Base-by-base conservation (phyloP, 2,329 filamentous ascomycete genomes). In the Penicillium sp. region DNA sequence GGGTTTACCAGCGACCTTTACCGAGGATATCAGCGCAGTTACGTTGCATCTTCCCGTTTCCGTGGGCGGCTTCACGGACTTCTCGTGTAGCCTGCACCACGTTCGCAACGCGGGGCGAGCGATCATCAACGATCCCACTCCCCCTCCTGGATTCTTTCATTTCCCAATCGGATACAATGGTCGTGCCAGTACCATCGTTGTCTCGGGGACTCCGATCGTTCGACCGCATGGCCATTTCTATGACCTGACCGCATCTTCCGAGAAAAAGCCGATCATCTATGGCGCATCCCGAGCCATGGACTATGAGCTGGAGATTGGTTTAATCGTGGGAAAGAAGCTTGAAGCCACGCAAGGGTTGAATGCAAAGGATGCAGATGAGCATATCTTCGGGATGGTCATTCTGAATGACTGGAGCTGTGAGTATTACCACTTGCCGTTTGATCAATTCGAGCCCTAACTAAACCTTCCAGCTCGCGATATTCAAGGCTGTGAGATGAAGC, bases 351-450 rank as follows among this genome's bases (percentile, higher is more conserved):
- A 75, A 38, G 63, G 66, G 0, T 53, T 81, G 0, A 58, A 64
- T 0, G 67, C 74, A 0, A 76, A 74, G 18, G 76, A 81, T 27
- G 80, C 82, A 0, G 75, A 81, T 6, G 75, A 81, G 2, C 80
- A 86, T 61, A 81, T 86, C 6, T 86, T 87, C 62, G 83, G 84
- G 0, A 72, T 84, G 28, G 79, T 84, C 0, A 66, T 87, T 45
- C 61, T 86, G 11, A 86, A 86, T 55, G 83, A 86, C 55, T 87
- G 83, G 83, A 67, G 63, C 39, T 55, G 64, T 64, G 33, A 46
- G 61, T 52, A 8, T 13, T 28, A 24, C 14, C 10, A 16, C 30
- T 2, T 11, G 24, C 6, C 30, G 42, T n/a, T 13, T 11, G 36
- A 38, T 13, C 14, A 13, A 27, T 25, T 25, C 14, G 25, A 27